These are phyloP conservation scores for Colletotrichum lindemuthianum DNA, from an alignment of 2,329 filamentous ascomycete species.

Conservation along the genomic window DNA sequence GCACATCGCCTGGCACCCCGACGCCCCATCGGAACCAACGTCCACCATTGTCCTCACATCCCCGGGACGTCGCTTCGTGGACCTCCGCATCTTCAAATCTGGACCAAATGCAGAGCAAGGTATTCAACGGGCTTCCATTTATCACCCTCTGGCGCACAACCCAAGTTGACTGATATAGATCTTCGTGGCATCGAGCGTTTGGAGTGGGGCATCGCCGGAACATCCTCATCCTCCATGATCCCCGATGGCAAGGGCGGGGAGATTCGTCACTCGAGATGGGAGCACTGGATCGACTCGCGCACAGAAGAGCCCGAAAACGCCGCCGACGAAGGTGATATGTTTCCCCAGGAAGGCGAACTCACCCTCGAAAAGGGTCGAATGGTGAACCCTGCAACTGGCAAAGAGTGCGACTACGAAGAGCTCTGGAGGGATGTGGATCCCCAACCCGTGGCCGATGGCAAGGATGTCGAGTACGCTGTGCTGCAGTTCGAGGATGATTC, in stretches of 20 bases:
- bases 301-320: constrained; percentile 49
- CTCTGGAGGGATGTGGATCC: constrained; percentile 65
- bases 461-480: constrained; percentile 48
- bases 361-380: constrained; percentile 69
- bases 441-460: constrained; percentile 18
- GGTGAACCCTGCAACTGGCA: constrained; percentile 65
- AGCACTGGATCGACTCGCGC: constrained; percentile 70
- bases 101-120: constrained; percentile 33
- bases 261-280: constrained; percentile 57
- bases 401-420: constrained; percentile 70
- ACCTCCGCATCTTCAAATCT: constrained; percentile 63
- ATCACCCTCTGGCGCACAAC: constrained; percentile 2
- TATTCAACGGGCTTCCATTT: not conserved
- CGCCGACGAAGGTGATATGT: constrained; percentile 67
- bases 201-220: constrained; percentile 75
- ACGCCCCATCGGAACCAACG: constrained; percentile 66
- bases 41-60: constrained; percentile 73
- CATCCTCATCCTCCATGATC: constrained; percentile 50
- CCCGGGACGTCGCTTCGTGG: constrained; percentile 66
- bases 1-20: constrained; percentile 68
- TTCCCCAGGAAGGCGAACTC: constrained; percentile 50
- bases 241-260: constrained; percentile 41
- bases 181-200: constrained; percentile 47
- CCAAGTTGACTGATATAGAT: not conserved
- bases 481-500: constrained; percentile 49